Evolutionary conservation across 257 asterid species (phyloP).

Genomic region (Solanum medicagineum): DNA sequence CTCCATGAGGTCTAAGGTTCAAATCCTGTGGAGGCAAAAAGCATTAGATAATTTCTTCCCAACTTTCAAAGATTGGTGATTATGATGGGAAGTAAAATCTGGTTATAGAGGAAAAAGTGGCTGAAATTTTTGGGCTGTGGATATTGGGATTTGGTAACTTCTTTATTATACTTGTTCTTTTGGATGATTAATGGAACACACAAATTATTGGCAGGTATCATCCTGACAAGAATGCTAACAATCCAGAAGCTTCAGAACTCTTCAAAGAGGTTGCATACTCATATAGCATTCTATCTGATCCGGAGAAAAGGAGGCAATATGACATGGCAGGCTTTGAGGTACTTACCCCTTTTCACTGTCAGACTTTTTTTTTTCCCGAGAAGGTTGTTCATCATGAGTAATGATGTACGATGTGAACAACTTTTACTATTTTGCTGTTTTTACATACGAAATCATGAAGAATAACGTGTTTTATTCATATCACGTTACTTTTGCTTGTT

Average conservation of each 20-base stretch:
- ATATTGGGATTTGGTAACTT: not conserved
- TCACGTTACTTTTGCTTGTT: not conserved
- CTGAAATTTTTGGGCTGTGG: not conserved
- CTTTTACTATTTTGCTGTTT: not conserved
- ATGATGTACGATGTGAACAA: not conserved
- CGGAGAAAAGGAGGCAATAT: constrained; percentile 91
- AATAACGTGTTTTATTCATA: not conserved
- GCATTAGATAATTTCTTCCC: not conserved
- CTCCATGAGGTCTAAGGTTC: not conserved
- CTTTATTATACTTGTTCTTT: not conserved
- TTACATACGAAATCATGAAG: not conserved
- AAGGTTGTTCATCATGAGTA: not conserved
- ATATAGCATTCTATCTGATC: constrained; percentile 89
- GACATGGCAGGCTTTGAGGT: constrained; percentile 96
- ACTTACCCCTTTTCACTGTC: not conserved
- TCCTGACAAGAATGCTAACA: constrained; percentile 95
- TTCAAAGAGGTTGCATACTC: constrained; percentile 99
- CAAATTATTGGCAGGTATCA: constrained; percentile 59
- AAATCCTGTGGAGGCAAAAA: not conserved
- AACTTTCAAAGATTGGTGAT: not conserved
- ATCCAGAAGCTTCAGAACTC: constrained; percentile 97
- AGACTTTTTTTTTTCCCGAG: not conserved
- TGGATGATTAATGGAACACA: not conserved
- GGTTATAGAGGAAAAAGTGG: not conserved
- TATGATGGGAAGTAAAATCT: not conserved